Evolutionary conservation across 2,329 filamentous ascomycete species (phyloP).

Genomic region (Penicillium sp.): DNA sequence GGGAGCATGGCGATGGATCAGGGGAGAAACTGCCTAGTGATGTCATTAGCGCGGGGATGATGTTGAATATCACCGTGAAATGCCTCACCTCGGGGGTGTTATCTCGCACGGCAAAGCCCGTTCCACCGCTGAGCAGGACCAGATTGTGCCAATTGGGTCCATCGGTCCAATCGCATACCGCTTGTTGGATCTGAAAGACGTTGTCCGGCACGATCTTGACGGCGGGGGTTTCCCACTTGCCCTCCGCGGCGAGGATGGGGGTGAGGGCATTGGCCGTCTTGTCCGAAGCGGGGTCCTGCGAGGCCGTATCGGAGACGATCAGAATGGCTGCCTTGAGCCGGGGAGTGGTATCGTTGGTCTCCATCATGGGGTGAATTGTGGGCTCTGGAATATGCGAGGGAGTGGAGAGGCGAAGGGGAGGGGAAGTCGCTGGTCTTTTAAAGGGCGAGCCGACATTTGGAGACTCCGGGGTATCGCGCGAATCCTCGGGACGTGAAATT

Average conservation of each 20-base stretch:
- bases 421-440: constrained; percentile 6
- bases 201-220: constrained; percentile 80
- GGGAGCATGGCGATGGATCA: constrained; percentile 83
- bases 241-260: constrained; percentile 68
- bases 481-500: constrained; percentile 12
- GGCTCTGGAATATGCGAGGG: not conserved
- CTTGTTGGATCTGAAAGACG: constrained; percentile 70
- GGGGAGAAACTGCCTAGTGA: constrained; percentile 68
- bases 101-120: constrained; percentile 85
- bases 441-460: not conserved
- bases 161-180: constrained; percentile 74
- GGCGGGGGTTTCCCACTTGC: constrained; percentile 70
- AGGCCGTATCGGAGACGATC: constrained; percentile 88
- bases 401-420: constrained; percentile 1
- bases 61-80: not conserved
- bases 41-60: constrained; percentile 18
- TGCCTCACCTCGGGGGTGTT: constrained; percentile 77
- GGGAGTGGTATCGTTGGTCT: constrained; percentile 14
- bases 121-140: constrained; percentile 87
- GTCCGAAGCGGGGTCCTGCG: constrained; percentile 76
- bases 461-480: constrained; percentile 19
- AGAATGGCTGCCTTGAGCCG: constrained; percentile 73
- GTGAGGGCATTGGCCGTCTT: constrained; percentile 67
- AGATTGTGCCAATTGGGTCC: constrained; percentile 65
- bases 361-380: not conserved